Evolutionary conservation across 148 eudicot species (phyloP).

Genomic region (Silene uniflora): DNA sequence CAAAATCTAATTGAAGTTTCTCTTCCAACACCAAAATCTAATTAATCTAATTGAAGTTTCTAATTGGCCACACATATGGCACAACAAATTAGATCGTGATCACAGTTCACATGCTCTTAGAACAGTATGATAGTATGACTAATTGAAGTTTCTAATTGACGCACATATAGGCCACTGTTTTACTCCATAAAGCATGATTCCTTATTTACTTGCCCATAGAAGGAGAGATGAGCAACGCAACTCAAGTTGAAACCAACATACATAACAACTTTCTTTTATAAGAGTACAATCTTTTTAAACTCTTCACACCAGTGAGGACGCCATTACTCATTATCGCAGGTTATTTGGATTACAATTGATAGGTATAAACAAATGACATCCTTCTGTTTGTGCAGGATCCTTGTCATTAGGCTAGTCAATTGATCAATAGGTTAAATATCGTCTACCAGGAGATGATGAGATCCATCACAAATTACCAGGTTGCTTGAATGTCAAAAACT

Average conservation of each 20-base stretch:
- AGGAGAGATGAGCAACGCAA: neutral
- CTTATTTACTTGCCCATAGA: neutral
- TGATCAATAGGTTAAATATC: no score
- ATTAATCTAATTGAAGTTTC: no score
- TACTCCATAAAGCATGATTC: neutral
- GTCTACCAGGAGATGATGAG: no score
- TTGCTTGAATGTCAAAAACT: no score
- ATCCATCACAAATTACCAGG: no score
- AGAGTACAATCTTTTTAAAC: neutral
- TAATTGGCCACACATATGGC: no score
- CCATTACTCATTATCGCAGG: neutral
- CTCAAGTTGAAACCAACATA: neutral
- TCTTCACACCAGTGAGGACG: neutral
- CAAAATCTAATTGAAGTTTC: no score
- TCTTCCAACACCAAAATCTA: no score
- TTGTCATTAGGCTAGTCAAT: slow-evolving; percentile 67
- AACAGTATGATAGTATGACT: neutral
- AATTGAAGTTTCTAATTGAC: no score
- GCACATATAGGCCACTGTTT: neutral
- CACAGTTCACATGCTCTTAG: neutral
- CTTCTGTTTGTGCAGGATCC: slow-evolving; percentile 84
- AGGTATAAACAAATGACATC: slow-evolving; percentile 57
- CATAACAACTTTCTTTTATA: neutral
- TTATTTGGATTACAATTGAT: neutral
- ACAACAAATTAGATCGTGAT: no score